Conservation (phyloP, 768 basidiomycete genomes). For the Agaricus subrufescens region DNA sequence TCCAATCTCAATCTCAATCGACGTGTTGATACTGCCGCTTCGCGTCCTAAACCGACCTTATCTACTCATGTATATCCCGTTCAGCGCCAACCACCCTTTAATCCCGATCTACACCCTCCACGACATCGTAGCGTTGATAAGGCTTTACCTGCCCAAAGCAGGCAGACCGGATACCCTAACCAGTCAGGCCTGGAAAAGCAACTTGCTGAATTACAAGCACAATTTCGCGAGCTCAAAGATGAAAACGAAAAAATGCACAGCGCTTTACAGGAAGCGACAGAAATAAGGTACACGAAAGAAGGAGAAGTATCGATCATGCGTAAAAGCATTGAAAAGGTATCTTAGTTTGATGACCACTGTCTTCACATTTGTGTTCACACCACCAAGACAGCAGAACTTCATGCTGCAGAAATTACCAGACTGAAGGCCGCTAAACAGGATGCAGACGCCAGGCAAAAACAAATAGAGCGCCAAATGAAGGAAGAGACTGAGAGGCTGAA, state of each 20-base stretch:
- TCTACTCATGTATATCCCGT: not conserved
- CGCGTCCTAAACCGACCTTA: too few species aligned
- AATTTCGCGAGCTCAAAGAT: slow-evolving; percentile 37
- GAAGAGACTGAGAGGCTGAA: slow-evolving; percentile 67
- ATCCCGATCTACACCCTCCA: not conserved
- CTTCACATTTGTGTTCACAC: slow-evolving; percentile 4
- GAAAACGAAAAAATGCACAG: slow-evolving; percentile 43
- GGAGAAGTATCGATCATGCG: slow-evolving; percentile 70
- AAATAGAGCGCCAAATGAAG: slow-evolving; percentile 57
- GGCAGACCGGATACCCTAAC: not conserved
- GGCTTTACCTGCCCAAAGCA: not conserved
- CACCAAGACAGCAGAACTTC: slow-evolving; percentile 50
- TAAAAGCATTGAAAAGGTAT: slow-evolving; percentile 64
- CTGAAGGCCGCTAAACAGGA: slow-evolving; percentile 59
- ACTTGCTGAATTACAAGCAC: slow-evolving; percentile 25
- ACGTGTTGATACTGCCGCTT: too few species aligned
- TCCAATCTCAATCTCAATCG: too few species aligned
- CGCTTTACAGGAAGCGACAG: slow-evolving; percentile 42
- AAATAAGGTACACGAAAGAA: slow-evolving; percentile 53
- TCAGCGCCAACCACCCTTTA: not conserved
- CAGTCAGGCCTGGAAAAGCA: slow-evolving; percentile 15
- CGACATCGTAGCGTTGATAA: not conserved
- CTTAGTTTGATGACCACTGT: not conserved
- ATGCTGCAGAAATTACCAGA: slow-evolving; percentile 50
- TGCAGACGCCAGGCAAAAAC: slow-evolving; percentile 48